A percentile compares a stretch with the other conserved stretches of the same genome.
Evolutionary conservation across 768 basidiomycete species (phyloP).

Genomic region (Postia placenta): DNA sequence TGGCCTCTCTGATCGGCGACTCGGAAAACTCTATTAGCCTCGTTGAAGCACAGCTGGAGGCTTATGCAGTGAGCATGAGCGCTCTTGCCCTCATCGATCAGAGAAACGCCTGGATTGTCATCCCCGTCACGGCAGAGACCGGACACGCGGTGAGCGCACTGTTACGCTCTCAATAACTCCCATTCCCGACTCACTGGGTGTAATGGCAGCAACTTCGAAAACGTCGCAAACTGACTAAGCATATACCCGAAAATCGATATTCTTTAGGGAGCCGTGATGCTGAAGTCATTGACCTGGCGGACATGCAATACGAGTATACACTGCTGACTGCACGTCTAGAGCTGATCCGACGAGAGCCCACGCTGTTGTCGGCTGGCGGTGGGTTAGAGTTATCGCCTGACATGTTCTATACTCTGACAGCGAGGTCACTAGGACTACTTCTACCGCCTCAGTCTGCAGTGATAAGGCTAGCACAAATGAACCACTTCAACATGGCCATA

Average conservation of each 20-base stretch:
- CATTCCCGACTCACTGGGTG: conserved; percentile 7
- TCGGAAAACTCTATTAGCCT: conserved; percentile 38
- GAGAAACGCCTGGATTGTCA: conserved; percentile 77
- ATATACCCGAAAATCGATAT: conserved; percentile 75
- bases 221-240: conserved; percentile 62
- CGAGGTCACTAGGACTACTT: conserved; percentile 35
- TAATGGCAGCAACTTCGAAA: conserved; percentile 47
- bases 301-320: conserved; percentile 75
- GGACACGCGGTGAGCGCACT: conserved; percentile 40
- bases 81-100: conserved; percentile 77
- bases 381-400: conserved; percentile 20
- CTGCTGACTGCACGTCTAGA: conserved; percentile 74
- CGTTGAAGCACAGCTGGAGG: conserved; percentile 68
- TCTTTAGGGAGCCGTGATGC: conserved; percentile 55
- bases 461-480: conserved; percentile 69
- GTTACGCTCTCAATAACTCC: neutral
- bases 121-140: conserved; percentile 45
- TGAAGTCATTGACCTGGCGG: conserved; percentile 73
- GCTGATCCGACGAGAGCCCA: conserved; percentile 62
- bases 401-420: conserved; percentile 14
- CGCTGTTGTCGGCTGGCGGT: conserved; percentile 61
- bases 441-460: conserved; percentile 64
- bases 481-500: conserved; percentile 76
- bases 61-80: conserved; percentile 84
- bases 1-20: conserved; percentile 41